These are phyloP conservation scores for Hymenoscyphus fraxineus DNA, from an alignment of 2,329 filamentous ascomycete genomes.

Conservation along the genomic window DNA sequence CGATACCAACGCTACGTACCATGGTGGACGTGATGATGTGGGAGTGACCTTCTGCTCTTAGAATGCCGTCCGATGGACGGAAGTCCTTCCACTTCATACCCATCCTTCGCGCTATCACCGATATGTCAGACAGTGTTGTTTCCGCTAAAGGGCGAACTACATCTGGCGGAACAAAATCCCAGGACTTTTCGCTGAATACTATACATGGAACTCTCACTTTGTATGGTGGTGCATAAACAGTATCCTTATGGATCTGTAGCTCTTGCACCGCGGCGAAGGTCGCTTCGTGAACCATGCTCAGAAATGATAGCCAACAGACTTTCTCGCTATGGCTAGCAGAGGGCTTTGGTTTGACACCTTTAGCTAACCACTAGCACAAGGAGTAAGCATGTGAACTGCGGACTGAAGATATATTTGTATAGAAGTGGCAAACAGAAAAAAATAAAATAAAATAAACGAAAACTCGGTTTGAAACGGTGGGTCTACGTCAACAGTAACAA, in stretches of 20 bases:
- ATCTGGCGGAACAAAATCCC: slow-evolving; percentile 35
- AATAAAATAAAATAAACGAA: too few relatives aligned
- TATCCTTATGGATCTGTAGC: neutral
- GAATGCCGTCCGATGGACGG: slow-evolving; percentile 27
- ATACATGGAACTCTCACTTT: slow-evolving; percentile 21
- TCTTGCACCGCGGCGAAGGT: neutral
- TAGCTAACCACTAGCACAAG: slow-evolving; percentile 7
- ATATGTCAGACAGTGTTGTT: slow-evolving; percentile 29
- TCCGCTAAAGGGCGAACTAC: slow-evolving; percentile 30
- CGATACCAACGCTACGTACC: slow-evolving; percentile 28
- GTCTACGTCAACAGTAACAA: neutral
- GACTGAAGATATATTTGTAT: too few relatives aligned
- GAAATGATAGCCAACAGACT: slow-evolving; percentile 18
- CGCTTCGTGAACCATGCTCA: slow-evolving; percentile 18
- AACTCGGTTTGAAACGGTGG: too few relatives aligned
- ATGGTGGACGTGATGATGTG: slow-evolving; percentile 31
- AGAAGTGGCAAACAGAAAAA: too few relatives aligned
- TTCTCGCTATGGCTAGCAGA: slow-evolving; percentile 12
- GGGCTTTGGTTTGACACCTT: neutral
- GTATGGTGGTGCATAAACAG: neutral
- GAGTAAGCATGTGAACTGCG: neutral
- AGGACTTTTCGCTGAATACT: slow-evolving; percentile 29
- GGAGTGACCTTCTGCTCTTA: slow-evolving; percentile 30
- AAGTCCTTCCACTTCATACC: slow-evolving; percentile 35
- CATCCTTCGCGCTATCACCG: slow-evolving; percentile 31